Base-by-base conservation (phyloP, 176 grass and related monocot genomes). In the Carex pumila region DNA sequence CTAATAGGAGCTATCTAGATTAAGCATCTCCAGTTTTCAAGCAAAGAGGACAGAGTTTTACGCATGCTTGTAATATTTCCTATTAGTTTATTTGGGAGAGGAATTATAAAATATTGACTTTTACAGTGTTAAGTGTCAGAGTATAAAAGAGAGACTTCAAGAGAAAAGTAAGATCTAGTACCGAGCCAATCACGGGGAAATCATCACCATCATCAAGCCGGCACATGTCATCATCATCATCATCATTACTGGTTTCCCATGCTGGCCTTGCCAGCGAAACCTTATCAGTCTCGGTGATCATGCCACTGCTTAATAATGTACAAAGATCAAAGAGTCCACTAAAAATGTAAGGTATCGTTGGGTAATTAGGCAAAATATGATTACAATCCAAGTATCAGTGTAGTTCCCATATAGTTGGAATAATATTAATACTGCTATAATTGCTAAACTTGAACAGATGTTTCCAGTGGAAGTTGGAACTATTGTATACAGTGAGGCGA, bases 181-280 rank as follows among this genome's bases (percentile, higher is more conserved):
- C 93, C 82, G 89, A 90, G 83, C 89, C 85, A 89, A 92, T 88
- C 57, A 79, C 80, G n/a, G 83, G 85, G 79, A 84, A 83, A 73
- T 91, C 87, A 85, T 93, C 85, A 61, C 83, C 87, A 70, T 95
- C 93, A 59, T 89, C 80, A 87, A 93, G 84, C 75, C 87, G 89
- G 87, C 91, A 95, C 81, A 93, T 99, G 58, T 90, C 93, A 79
- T 93, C 37, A 39, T 39, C 32, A 34, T 34, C 37, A 39, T 39
- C 88, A 80, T 88, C 87, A 88, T 86, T 87, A 79, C 79, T 89
- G 31, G 80, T 80, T 65, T 91, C 86, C 92, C 93, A 93, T 39
- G 92, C 90, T 17, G 93, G 88, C 73, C 84, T 90, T 88, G 55
- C 86, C 77, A 67, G 74, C 8, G 84, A 86, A 61, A 89, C 79